Base-by-base conservation (phyloP, 2,329 filamentous ascomycete species). In the Daldinia eschscholtzii region DNA sequence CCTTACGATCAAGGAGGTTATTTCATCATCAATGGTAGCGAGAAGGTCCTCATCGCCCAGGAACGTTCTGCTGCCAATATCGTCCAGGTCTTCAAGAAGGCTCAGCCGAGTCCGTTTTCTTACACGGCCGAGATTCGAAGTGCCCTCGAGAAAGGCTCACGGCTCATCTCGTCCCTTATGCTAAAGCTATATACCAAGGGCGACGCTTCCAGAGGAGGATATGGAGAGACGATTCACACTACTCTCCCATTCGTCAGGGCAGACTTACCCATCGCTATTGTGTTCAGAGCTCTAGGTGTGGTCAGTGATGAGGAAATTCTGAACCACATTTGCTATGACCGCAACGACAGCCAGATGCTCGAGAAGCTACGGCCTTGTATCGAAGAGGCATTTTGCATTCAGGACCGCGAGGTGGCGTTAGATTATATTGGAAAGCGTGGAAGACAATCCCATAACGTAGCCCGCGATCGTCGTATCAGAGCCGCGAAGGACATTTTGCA, bases 81-180 rank as follows among this genome's bases (percentile, higher is more conserved):
- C 66, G 96, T 99, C 4, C 96, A 99, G 82, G 95, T 99, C 30
- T 99, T 99, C 88, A 95, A 97, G 83, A 99, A 99, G 84, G 93
- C 95, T 0, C 88, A 91, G 74, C 93, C 94, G n/a, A 95, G 93
- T 73, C 92, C 93, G 9, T 97, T 93, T 70, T 94, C 94, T 1
- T 97, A 96, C 80, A 92, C 95, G 26, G 97, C 96, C 12, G 96
- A 99, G 81, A 98, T 99, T 75, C 89, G 96, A 82, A 98, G 94
- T 81, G 95, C 97, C 1, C 89, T 98, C 7, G 96, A 99, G 81
- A 98, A 97, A 80, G 96, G 97, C 13, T 98, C 95, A 0, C 89
- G 97, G 30, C 88, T 99, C 58, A 97, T 99, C 74, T 98, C 95
- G 15, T 95, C 94, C 52, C 89, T 98, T 79, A 92, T 92, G 76